These are phyloP conservation scores for Thymus quinquecostatus DNA, from an alignment of 257 asterid species.

Conservation along the genomic window DNA sequence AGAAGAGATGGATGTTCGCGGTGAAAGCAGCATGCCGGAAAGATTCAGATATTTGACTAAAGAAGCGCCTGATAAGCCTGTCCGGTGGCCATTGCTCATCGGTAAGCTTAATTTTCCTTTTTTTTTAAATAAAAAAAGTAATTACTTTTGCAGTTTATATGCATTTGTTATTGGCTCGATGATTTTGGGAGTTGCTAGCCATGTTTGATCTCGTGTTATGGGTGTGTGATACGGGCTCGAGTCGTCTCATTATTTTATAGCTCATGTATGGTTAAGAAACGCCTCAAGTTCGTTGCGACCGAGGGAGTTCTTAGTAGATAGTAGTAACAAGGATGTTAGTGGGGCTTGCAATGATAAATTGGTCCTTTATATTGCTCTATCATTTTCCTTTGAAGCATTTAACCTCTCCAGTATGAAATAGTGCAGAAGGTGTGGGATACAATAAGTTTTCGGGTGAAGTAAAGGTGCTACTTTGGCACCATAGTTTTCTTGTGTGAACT, in stretches of 20 bases:
- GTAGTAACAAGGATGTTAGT: neutral
- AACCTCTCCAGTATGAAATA: neutral
- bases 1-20: conserved; percentile 61
- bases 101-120: conserved; percentile 40
- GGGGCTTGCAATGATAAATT: neutral
- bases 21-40: conserved; percentile 83
- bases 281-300: no score
- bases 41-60: conserved; percentile 76
- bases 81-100: conserved; percentile 80
- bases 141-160: neutral
- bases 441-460: neutral
- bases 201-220: conserved; percentile 15
- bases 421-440: neutral
- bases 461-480: neutral
- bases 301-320: no score
- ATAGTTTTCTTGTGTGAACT: neutral
- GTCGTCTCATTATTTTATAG: no score
- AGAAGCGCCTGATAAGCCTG: conserved; percentile 80
- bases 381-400: neutral
- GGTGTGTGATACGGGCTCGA: neutral
- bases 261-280: no score
- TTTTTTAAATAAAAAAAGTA: neutral
- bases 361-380: neutral
- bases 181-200: neutral
- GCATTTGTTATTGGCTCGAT: neutral